phyloP scores from a whole-genome alignment of 139 green algal species.

The Tetradesmus obliquus region DNA sequence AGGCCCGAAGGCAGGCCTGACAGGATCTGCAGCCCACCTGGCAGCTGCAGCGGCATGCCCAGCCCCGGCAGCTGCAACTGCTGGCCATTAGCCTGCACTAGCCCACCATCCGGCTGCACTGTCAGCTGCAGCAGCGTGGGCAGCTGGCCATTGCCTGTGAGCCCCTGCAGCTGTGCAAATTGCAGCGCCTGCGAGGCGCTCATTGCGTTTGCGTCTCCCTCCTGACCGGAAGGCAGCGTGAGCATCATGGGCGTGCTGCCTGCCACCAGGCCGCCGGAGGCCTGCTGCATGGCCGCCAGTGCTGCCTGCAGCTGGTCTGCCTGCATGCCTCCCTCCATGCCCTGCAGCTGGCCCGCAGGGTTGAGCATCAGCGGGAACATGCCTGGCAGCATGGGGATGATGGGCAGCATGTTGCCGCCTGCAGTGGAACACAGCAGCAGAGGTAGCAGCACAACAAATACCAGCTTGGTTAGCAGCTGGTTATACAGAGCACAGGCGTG shows the following conservation, averaged over 20 bases:
- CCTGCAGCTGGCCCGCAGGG: conserved; percentile 10
- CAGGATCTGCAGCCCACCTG: conserved; percentile 40
- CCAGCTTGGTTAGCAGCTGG: neutral
- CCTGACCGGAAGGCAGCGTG: neutral
- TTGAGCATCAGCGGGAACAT: conserved; percentile 35
- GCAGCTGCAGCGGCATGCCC: conserved; percentile 36
- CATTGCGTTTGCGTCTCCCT: neutral
- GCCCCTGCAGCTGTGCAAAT: conserved; percentile 32
- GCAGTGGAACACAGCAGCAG: neutral
- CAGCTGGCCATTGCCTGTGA: conserved; percentile 10
- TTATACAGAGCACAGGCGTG: neutral
- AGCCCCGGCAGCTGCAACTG: conserved; percentile 25
- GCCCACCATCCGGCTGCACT: conserved; percentile 19
- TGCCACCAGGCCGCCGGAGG: neutral
- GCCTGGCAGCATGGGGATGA: conserved; percentile 29
- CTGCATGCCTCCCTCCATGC: neutral
- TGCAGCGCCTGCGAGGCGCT: conserved; percentile 28
- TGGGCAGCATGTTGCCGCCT: conserved; percentile 35
- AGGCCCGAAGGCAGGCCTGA: conserved; percentile 23
- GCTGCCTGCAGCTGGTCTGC: conserved; percentile 33
- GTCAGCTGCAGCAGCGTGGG: conserved; percentile 36
- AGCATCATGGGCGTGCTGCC: conserved; percentile 39
- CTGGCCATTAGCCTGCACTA: conserved; percentile 21
- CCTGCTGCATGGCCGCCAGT: conserved; percentile 22
- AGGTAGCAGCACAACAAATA: neutral